Conservation (phyloP, 192 early-diverging fungal genomes). For the Podila verticillata region DNA sequence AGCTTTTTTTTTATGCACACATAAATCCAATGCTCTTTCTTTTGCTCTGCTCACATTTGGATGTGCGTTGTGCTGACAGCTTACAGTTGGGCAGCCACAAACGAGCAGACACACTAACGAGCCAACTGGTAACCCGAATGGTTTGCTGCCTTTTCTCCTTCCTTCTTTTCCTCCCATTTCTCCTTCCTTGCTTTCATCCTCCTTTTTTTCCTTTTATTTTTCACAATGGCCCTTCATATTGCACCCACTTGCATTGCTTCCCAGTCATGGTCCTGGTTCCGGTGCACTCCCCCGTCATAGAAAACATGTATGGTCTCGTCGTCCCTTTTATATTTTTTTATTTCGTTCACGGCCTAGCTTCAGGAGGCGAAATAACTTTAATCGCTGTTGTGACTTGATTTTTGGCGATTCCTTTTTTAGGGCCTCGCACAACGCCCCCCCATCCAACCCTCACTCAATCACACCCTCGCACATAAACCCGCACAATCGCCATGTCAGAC, state of each 20-base stretch:
- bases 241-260: too few relatives aligned
- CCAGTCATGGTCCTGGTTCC: too few relatives aligned
- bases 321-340: neutral
- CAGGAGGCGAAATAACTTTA: too few relatives aligned
- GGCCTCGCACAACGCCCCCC: too few relatives aligned
- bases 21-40: neutral
- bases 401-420: too few relatives aligned
- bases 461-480: neutral
- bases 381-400: too few relatives aligned
- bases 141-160: neutral
- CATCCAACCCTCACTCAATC: neutral
- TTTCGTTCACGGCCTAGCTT: too few relatives aligned
- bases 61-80: too few relatives aligned
- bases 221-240: neutral
- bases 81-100: neutral
- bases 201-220: neutral
- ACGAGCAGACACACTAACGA: neutral
- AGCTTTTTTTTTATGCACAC: neutral
- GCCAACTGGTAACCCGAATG: neutral
- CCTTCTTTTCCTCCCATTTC: neutral
- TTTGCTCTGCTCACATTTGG: neutral
- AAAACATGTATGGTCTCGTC: neutral
- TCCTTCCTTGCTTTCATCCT: constrained; percentile 1
- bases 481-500: constrained; percentile 8
- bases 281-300: neutral